A percentile compares a stretch with the other conserved stretches of the same genome.
Conservation (phyloP, 2,329 filamentous ascomycete species). For the Penicillium oxalicum region DNA sequence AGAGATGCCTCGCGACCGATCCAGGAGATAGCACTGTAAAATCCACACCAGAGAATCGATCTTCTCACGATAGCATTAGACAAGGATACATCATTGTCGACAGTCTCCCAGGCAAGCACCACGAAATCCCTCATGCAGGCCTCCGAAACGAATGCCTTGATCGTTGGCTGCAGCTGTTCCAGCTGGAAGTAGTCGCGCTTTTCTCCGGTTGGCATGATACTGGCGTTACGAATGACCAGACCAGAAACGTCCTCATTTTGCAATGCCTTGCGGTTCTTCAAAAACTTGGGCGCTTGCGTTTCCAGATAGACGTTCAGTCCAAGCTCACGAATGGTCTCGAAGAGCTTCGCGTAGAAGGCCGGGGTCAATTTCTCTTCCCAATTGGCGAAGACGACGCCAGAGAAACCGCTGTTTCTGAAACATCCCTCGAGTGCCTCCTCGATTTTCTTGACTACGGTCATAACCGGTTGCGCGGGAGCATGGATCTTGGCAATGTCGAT, state of each 20-base stretch:
- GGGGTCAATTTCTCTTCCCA: conserved; percentile 34
- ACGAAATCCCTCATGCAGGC: conserved; percentile 41
- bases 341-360: conserved; percentile 25
- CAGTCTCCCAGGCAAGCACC: conserved; percentile 43
- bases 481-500: conserved; percentile 24
- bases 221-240: conserved; percentile 38
- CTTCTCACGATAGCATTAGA: conserved; percentile 41
- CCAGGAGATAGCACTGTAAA: conserved; percentile 43
- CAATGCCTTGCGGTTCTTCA: conserved; percentile 32
- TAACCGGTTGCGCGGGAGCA: conserved; percentile 17
- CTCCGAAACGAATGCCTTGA: conserved; percentile 44
- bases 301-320: conserved; percentile 42
- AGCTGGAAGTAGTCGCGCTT: conserved; percentile 44
- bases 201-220: conserved; percentile 37
- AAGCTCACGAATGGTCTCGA: conserved; percentile 29
- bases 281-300: conserved; percentile 35
- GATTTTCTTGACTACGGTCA: conserved; percentile 25
- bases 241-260: conserved; percentile 34
- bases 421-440: conserved; percentile 21
- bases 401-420: conserved; percentile 30
- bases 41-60: conserved; percentile 43
- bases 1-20: conserved; percentile 37
- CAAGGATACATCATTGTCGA: conserved; percentile 34
- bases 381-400: conserved; percentile 39
- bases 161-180: conserved; percentile 35